Base-by-base conservation (phyloP, 2,329 filamentous ascomycete genomes). In the Aureobasidium pullulans region DNA sequence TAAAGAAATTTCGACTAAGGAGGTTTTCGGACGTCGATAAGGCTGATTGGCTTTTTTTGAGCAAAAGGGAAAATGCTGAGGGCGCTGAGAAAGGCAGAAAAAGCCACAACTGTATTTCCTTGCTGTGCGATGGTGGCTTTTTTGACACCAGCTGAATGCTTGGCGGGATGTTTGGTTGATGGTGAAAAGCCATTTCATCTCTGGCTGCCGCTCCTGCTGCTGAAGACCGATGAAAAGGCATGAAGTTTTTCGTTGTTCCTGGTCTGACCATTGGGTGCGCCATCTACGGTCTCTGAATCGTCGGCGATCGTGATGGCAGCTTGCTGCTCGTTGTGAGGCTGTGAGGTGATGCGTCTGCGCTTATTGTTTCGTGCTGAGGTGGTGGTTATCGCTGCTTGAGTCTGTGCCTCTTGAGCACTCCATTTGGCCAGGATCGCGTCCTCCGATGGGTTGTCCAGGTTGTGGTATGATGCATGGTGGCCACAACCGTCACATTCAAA, bases 401-500 rank as follows among this genome's bases (percentile, higher is more conserved):
- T 19, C 32, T 6, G 10, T 5, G n/a, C 36, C 13, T 59, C 40
- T 31, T 59, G 46, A 8, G 64, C 63, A 46, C 73, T 71, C 79
- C 76, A 79, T 29, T 73, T 75, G 66, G 73, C 72, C 29, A 75
- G 67, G 5, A 78, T 70, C 44, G 75, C 77, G 56, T 80, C 76
- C 49, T 81, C 79, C 9, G 67, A 64, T n/a, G 72, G 70, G 59
- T 80, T 81, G 62, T 81, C 78, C 71, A 83, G 74, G 53, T 67
- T 75, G 68, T 83, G 80, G 63, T 80, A 82, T 10, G 74, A 77
- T 6, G 80, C 80, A 64, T 83, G 80, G 66, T 83, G 80, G 32
- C 67, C 69, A 64, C 80, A 83, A 50, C 80, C 80, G 66, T 83
- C 80, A 67, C 80, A 82, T 62, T 80, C 77, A 69, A 79, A 83